Evolutionary conservation across 441 rosid genomes (phyloP), one percentile per base, ranked within the genome.

Genomic region (Croton setiger): DNA sequence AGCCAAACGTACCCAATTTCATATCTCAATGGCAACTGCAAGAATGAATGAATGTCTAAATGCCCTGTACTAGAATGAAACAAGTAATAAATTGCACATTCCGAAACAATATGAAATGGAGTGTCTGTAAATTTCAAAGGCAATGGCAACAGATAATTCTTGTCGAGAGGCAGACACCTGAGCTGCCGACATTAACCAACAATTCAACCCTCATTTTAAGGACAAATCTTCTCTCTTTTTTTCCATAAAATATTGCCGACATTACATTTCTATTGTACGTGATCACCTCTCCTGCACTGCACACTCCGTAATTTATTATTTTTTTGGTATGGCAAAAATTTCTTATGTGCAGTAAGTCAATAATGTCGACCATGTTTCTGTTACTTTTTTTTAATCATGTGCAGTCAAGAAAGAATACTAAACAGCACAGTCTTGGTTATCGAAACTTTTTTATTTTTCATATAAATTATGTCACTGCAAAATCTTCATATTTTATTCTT

Each of bases 111-210:
- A n/a, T 27, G 31, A 27, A 27, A 27, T 27, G 1, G 31, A 27
- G 6, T 15, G 45, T 17, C 57, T 33, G 11, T 64, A 43, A 5
- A 18, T 18, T 43, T 31, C 23, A 64, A 27, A 49, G 56, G 56
- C 27, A 51, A 58, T 4, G 33, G 39, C 1, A 49, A 15, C 10
- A 20, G 68, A 49, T 33, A n/a, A 64, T 35, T 33, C 58, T 35
- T 64, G 68, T 64, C 68, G 21, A 33, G 37, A 49, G 27, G 13
- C 7, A 51, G 43, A n/a, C 57, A 64, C 57, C 58, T 11, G 17
- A 48, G 37, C 4, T 33, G 68, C 36, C 33, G 58, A 51, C 58
- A 51, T 15, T 23, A 35, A n/a, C 51, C 44, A 17, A 49, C 2
- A 10, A 64, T 64, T 64, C 49, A 60, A 43, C 33, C 48, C 49